These are phyloP conservation scores for Solanum tarijense DNA, from an alignment of 257 asterid genomes.

Conservation along the genomic window DNA sequence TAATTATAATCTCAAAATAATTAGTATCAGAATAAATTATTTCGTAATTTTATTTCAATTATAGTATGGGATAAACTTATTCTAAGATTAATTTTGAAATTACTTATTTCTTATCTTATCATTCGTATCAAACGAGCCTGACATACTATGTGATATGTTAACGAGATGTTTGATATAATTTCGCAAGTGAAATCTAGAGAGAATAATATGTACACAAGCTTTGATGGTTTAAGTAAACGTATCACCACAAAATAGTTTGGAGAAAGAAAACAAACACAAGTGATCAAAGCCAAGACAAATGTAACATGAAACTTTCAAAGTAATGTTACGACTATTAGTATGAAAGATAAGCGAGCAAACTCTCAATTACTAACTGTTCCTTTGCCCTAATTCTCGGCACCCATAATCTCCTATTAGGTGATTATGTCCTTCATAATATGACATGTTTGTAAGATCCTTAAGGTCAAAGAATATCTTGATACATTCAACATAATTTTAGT, in stretches of 20 bases:
- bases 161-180: too few species aligned
- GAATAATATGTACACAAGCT: rapidly evolving
- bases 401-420: neutral
- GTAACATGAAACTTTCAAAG: neutral
- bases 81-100: too few species aligned
- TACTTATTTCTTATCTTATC: too few species aligned
- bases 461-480: too few species aligned
- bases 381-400: neutral
- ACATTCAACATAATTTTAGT: too few species aligned
- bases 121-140: neutral
- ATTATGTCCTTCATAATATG: neutral
- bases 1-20: rapidly evolving
- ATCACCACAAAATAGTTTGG: neutral
- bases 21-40: too few species aligned
- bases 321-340: too few species aligned
- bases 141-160: too few species aligned
- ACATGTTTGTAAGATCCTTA: too few species aligned
- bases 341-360: neutral
- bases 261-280: neutral
- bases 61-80: neutral
- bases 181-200: rapidly evolving
- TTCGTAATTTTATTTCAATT: too few species aligned
- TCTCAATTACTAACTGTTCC: neutral
- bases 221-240: too few species aligned
- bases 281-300: neutral